Conservation (phyloP, 768 basidiomycete genomes). For the Pleurotus tuber-regium region DNA sequence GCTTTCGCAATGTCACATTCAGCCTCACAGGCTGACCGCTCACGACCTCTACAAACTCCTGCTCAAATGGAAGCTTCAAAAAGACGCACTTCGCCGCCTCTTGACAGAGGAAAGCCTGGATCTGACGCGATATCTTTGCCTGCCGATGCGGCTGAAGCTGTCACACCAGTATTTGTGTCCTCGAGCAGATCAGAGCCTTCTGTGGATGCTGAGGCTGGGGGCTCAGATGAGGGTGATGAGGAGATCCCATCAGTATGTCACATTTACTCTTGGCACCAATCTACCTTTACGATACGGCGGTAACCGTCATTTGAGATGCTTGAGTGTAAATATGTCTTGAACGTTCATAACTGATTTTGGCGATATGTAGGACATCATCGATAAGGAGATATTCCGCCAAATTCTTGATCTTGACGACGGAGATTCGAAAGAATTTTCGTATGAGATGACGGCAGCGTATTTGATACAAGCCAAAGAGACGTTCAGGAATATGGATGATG, state of each 20-base stretch:
- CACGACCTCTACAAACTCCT: conserved; percentile 6
- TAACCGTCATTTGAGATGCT: neutral
- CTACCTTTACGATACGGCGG: neutral
- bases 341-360: neutral
- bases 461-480: conserved; percentile 77
- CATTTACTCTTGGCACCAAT: neutral
- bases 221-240: conserved; percentile 1
- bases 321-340: neutral
- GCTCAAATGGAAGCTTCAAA: neutral
- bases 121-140: conserved; percentile 5
- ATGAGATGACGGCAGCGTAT: conserved; percentile 75
- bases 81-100: neutral
- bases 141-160: neutral
- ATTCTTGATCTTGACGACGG: conserved; percentile 91
- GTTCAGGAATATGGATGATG: conserved; percentile 73
- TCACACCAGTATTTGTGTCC: neutral
- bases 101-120: neutral
- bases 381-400: conserved; percentile 81
- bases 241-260: conserved; percentile 8
- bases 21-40: neutral
- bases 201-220: neutral
- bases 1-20: neutral
- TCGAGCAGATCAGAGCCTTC: neutral
- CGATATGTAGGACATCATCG: conserved; percentile 35
- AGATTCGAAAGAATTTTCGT: conserved; percentile 73